Evolutionary conservation across 441 rosid species (phyloP), one percentile per base, ranked within the genome.

Genomic region (Theobroma grandiflorum): DNA sequence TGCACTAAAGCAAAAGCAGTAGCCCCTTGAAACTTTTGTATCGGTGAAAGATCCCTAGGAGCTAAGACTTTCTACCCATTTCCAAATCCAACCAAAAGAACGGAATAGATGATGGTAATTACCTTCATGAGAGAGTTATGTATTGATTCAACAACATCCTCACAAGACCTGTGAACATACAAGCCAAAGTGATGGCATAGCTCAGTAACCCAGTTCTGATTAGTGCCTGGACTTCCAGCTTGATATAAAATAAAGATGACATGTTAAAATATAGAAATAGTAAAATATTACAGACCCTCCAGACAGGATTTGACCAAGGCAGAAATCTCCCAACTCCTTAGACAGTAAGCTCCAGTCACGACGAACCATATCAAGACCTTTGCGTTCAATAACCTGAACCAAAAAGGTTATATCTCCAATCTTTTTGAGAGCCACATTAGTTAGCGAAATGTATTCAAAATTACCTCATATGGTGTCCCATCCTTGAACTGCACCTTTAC

Each of bases 331-430:
- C 81, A 90, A 78, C 85, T 95, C 98, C 89, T 97, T 97, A 78
- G 99, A 90, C 63, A 97, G 87, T 89, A 95, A 87, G 83, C 99
- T 97, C 99, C 98, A 97, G 85, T 95, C 99, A 79, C 98, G 95
- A 75, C 99, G 95, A 87, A 97, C 99, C 98, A 94, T 95, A 88
- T 97, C 99, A 79, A 97, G 95, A 78, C 99, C 99, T 87, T 97
- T 97, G 67, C 98, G 92, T 84, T 97, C 99, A 87, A 92, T 95
- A 65, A 93, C 94, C 99, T 97, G 89, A 82, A 85, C 76, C 68
- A 76, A 55, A 61, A 81, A 82, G 82, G 78, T 82, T 61, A 72
- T 64, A 76, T 61, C 68, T 78, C 72, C 82, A 55, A 85, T 59
- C 65, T 77, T 70, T 78, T 47, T 38, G 58, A 45, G 57, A 75